Conservation (phyloP, 2,329 filamentous ascomycete species). For the Aspergillus sp. region DNA sequence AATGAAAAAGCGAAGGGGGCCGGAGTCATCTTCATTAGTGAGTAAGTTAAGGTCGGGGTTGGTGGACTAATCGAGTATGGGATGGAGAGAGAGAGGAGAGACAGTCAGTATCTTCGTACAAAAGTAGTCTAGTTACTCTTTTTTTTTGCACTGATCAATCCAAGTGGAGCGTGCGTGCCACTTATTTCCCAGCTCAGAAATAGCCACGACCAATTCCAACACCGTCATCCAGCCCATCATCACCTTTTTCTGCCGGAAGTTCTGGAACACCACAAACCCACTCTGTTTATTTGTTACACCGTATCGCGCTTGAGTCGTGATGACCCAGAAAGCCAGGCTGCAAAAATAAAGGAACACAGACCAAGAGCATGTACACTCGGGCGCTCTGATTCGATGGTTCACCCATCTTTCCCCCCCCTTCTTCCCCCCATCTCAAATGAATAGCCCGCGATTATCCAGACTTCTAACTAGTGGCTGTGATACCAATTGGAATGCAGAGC, state of each 20-base stretch:
- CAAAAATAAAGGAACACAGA: conserved; percentile 4
- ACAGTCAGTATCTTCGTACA: not conserved
- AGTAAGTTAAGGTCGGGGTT: not conserved
- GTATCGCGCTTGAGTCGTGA: conserved; percentile 7
- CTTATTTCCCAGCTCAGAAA: conserved; percentile 9
- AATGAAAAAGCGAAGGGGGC: not conserved
- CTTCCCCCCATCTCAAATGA: not conserved
- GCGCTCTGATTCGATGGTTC: not conserved
- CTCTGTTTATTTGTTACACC: conserved; percentile 16
- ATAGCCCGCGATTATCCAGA: not conserved
- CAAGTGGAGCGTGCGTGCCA: not conserved
- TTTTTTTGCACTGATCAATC: not conserved
- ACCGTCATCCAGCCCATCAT: no score
- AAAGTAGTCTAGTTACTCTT: not conserved
- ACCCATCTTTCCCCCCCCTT: not conserved
- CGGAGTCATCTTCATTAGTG: conserved; percentile 1
- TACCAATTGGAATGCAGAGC: not conserved
- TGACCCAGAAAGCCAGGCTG: conserved; percentile 11
- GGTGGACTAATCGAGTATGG: not conserved
- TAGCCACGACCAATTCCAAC: not conserved
- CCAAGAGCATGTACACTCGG: not conserved
- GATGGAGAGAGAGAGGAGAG: not conserved
- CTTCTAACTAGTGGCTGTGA: not conserved
- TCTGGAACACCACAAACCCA: conserved; percentile 17
- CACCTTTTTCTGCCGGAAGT: conserved; percentile 11